phyloP scores from a whole-genome alignment of 345 rosid genomes.

The Boechera retrofracta region DNA sequence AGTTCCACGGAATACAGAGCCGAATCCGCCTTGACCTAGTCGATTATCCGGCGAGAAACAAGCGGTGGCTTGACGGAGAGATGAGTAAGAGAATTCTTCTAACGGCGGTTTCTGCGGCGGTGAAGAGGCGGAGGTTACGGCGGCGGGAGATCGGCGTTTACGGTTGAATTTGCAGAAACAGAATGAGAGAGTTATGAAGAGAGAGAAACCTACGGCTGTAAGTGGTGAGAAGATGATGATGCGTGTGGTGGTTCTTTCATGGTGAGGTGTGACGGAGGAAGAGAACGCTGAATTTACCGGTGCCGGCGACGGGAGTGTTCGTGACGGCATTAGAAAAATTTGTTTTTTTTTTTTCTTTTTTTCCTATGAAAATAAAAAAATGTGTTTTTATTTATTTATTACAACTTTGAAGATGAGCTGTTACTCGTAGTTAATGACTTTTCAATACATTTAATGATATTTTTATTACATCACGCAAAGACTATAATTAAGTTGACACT shows the following conservation, averaged over 20 bases:
- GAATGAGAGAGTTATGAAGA: slow-evolving; percentile 51
- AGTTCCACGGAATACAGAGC: slow-evolving; percentile 78
- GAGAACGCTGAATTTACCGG: slow-evolving; percentile 16
- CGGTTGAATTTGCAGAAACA: slow-evolving; percentile 64
- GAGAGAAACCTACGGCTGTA: slow-evolving; percentile 50
- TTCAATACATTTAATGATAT: slow-evolving; percentile 28
- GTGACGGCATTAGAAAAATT: slow-evolving; percentile 49
- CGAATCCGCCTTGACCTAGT: slow-evolving; percentile 82
- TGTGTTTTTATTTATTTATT: too few relatives aligned
- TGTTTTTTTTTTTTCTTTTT: background rate
- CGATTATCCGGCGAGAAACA: slow-evolving; percentile 60
- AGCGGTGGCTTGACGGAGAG: slow-evolving; percentile 64
- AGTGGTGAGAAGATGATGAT: slow-evolving; percentile 43
- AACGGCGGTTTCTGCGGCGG: slow-evolving; percentile 58
- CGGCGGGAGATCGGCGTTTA: slow-evolving; percentile 47
- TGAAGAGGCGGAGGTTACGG: slow-evolving; percentile 32
- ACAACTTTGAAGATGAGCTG: slow-evolving; percentile 24
- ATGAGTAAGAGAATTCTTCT: slow-evolving; percentile 59
- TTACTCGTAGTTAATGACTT: slow-evolving; percentile 41
- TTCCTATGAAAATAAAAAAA: background rate
- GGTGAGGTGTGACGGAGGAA: slow-evolving; percentile 22
- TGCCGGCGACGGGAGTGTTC: slow-evolving; percentile 45
- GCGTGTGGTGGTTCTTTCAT: slow-evolving; percentile 29
- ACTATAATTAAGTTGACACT: slow-evolving; percentile 41
- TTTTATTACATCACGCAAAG: slow-evolving; percentile 29